Base-by-base conservation (phyloP, 2,329 filamentous ascomycete genomes). In the Graphilbum ipis-grandicollis region DNA sequence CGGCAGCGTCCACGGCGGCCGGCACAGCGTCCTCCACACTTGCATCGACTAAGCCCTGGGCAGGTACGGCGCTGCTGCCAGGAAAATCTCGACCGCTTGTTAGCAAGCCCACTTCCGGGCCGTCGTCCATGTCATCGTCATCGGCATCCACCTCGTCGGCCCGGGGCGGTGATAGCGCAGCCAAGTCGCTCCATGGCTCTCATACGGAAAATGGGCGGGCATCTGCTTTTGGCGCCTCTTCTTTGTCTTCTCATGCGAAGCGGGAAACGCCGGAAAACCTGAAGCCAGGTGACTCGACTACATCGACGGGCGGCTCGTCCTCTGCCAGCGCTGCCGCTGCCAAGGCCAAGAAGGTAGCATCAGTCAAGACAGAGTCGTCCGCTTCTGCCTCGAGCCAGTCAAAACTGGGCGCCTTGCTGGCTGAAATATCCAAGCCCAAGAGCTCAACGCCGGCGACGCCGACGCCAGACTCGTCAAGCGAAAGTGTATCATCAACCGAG, bases 391-490 rank as follows among this genome's bases (percentile, higher is more conserved):
- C 58, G 2, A 52, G 56, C 30, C 53, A 53, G 3, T 69, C 66
- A 2, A 63, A 60, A 26, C 68, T 75, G 39, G 63, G 67, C 12
- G 66, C 66, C 6, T 52, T 75, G 14, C 57, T 75, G 17, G 65
- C 66, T 3, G 56, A 62, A 31, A 63, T 61, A 13, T 54, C 59
- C 4, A 66, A 68, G 39, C 56, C 65, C 0, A 70, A 72, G 44
- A 71, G 73, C 39, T 47, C 48, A 10, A 60, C 58, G 22, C 54
- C 56, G n/a, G 48, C 55, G 1, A 47, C 47, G 17, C 45, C 31
- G 42, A 59, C 57, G 40, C 51, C 53, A 2, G 49, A 52, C 45
- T 30, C 59, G 50, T 21, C 58, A 54, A 9, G 64, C 63, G 54
- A 79, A 15, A 40, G 33, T n/a, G 29, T 13, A 2, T 18, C 35